These are phyloP conservation scores for Solanum appendiculatum DNA, from an alignment of 257 asterid species.

Conservation along the genomic window DNA sequence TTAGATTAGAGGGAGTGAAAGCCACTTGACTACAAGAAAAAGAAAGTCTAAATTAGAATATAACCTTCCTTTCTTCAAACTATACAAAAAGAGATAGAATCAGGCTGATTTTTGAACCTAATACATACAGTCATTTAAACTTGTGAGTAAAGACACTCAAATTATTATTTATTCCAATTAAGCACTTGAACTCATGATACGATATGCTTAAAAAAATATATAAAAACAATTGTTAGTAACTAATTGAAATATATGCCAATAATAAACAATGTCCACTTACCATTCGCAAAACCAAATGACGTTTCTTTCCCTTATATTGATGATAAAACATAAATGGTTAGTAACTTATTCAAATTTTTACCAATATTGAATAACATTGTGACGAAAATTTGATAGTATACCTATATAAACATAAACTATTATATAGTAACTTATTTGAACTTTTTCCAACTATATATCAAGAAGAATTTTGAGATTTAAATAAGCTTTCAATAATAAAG, in stretches of 20 bases:
- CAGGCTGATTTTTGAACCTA: neutral
- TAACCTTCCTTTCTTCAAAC: too few species aligned
- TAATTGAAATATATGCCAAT: neutral
- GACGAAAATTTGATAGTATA: neutral
- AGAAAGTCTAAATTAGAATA: neutral
- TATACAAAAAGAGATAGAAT: neutral
- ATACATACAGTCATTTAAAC: neutral
- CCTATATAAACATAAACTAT: neutral
- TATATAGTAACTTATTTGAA: neutral
- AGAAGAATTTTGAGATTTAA: neutral
- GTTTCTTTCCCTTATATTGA: neutral
- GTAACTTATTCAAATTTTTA: too few species aligned
- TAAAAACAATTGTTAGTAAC: neutral
- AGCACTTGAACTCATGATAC: neutral
- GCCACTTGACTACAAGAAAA: neutral
- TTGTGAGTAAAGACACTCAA: neutral
- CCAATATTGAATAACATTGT: neutral
- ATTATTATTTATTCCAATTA: too few species aligned
- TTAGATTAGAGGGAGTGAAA: neutral
- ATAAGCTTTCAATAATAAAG: neutral
- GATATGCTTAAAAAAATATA: neutral
- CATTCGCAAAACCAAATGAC: neutral
- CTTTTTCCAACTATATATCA: neutral
- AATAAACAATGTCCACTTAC: neutral
- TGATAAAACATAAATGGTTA: too few species aligned